These are phyloP conservation scores for Oleoguttula mirabilis DNA, from an alignment of 495 filamentous ascomycete species.

Conservation along the genomic window DNA sequence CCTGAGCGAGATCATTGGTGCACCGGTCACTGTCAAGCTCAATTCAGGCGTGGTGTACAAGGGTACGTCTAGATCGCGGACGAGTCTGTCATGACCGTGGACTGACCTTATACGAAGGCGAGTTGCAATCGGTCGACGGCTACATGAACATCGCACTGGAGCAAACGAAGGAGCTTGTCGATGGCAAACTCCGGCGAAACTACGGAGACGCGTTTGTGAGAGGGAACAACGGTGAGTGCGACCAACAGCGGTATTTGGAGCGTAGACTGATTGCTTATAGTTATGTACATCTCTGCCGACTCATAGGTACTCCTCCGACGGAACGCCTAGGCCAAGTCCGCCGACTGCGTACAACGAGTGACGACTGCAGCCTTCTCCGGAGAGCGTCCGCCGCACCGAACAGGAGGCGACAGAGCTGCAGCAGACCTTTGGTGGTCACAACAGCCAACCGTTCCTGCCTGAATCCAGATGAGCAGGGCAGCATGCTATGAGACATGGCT, in stretches of 20 bases:
- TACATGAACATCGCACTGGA: constrained; percentile 99
- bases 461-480: no score
- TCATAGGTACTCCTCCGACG: no score
- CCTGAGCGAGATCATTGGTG: constrained; percentile 81
- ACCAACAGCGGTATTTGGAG: not conserved
- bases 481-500: no score
- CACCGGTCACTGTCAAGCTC: constrained; percentile 83
- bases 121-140: constrained; percentile 92
- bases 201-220: constrained; percentile 95
- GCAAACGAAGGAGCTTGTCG: constrained; percentile 81
- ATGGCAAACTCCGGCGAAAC: constrained; percentile 62
- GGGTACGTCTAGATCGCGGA: no score
- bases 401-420: no score
- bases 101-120: constrained; percentile 41
- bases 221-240: constrained; percentile 75
- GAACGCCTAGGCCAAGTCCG: no score
- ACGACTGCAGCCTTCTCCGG: no score
- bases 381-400: no score
- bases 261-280: constrained; percentile 27
- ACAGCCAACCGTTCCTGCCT: no score
- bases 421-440: no score
- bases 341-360: no score
- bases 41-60: constrained; percentile 94
- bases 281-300: constrained; percentile 69
- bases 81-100: not conserved